Conservation (phyloP, 306 rosid genomes). For the Lablab purpureus region DNA sequence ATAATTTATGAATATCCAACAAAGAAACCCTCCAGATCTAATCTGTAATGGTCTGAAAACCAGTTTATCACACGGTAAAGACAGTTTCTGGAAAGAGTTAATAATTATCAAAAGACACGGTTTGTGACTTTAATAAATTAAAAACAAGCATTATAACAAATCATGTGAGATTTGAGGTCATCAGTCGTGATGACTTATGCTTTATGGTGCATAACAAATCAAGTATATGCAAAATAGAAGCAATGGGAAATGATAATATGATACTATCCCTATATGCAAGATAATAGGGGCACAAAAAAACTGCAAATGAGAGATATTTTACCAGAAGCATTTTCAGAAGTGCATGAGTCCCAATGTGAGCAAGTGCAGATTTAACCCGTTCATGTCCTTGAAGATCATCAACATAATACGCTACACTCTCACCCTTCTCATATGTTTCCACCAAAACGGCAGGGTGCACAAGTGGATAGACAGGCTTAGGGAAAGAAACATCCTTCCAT, state of each 20-base stretch:
- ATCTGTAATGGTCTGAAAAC: background rate
- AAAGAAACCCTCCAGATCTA: constrained; percentile 34
- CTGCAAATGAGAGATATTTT: constrained; percentile 44
- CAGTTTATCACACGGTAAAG: constrained; percentile 15
- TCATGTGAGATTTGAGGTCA: background rate
- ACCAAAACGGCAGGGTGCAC: constrained; percentile 99
- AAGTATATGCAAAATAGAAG: background rate
- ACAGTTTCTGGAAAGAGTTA: background rate
- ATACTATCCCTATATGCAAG: constrained; percentile 31
- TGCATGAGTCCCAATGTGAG: constrained; percentile 98
- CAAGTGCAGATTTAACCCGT: constrained; percentile 81
- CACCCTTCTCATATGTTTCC: constrained; percentile 96
- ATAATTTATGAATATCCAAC: background rate
- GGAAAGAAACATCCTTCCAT: constrained; percentile 98
- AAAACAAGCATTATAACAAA: constrained; percentile 13
- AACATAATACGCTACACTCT: constrained; percentile 86
- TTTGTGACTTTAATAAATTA: background rate
- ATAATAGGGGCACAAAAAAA: constrained; percentile 31
- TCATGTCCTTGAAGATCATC: constrained; percentile 88
- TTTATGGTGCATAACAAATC: constrained; percentile 11
- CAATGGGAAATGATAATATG: constrained; percentile 23
- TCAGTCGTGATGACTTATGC: background rate
- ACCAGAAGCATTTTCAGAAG: constrained; percentile 99
- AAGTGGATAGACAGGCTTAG: constrained; percentile 95
- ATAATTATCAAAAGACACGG: background rate